Base-by-base conservation (phyloP, 163 green algal genomes). In the Chlamydomonas reinhardtii region DNA sequence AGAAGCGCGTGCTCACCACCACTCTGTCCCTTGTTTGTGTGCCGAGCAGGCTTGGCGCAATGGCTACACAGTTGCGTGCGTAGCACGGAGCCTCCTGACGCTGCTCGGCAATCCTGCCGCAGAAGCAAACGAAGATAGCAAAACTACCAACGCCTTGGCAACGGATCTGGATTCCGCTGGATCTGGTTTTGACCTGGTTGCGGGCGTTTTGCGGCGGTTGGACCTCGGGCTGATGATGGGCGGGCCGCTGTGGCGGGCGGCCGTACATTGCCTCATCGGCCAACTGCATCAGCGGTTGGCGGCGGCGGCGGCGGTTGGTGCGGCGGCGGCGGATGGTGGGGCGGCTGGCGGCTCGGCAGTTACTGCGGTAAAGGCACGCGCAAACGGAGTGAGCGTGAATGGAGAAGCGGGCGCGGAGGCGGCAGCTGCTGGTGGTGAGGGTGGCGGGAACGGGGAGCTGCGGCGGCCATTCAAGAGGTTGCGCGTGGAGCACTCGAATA, bases 211-310 rank as follows among this genome's bases (percentile, higher is more conserved):
- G 76, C 88, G 90, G 24, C 79, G 94, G 71, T 83, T 97, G 34
- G 95, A 98, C 73, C 84, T 97, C 64, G 95, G 86, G 14, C 89
- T 93, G 2, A 94, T 98, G 76, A 97, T 98, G 94, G 95, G 95
- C 1, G 95, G 95, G 0, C 92, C 90, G 0, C 35, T 87, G 81
- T 85, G 79, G 79, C 52, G 34, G 17, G 25, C 6, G 31, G 52
- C 61, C 24, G 35, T 35, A 27, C 88, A 82, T 62, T 71, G 64
- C 62, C 59, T 68, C 24, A 32, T 66, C 19, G 82, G 48, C 34
- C 25, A 0, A 0, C 12, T 76, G 87, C 74, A 85, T 6, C 14
- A 19, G 34, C 2, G 20, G 15, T 17, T 76, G 34, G 29, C 20
- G 39, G 39, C 39, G 39, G 73, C 48, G 52, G 52, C n/a, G 52